Base-by-base conservation (phyloP, 2,329 filamentous ascomycete species). In the Furcasterigmium furcatum region DNA sequence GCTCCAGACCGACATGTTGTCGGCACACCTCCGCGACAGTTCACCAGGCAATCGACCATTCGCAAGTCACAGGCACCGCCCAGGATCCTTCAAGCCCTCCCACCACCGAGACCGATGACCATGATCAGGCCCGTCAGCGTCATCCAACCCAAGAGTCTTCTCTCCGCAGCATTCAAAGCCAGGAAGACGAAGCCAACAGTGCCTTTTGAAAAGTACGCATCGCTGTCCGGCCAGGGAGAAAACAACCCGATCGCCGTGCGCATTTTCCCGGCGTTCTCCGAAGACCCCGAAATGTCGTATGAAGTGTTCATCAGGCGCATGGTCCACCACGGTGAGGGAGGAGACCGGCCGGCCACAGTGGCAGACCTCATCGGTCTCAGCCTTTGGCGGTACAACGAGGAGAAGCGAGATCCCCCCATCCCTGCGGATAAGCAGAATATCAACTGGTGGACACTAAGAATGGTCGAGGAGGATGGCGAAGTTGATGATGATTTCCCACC, bases 401-500 rank as follows among this genome's bases (percentile, higher is more conserved):
- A 91, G 59, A 87, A 87, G 54, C 71, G 82, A 22, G 80, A 90
- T 52, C 88, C 88, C 4, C 61, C 76, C 1, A 70, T 94, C 9
- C 70, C 81, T 1, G 61, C 70, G 2, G 79, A 84, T 42, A 88
- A 89, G 58, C 72, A 82, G 43, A 89, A 88, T 55, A 84, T 91
- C 55, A 92, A 92, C 58, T 83, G 83, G 71, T 94, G 87, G 86
- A 88, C 84, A 20, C 68, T 95, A 46, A 79, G 88, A 34, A 91
- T 95, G 82, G 87, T 91, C 2, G 84, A 94, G 50, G 83, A 94
- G 59, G 87, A 88, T 46, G 89, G 87, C 41, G 88, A 94, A 58
- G 84, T 92, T 2, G 88, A 95, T 54, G 87, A 90, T 52, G 89
- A 94, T 58, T 94, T 94, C 52, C 87, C 88, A 25, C 84, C 88